Evolutionary conservation across 2,329 filamentous ascomycete species (phyloP), one percentile per base, ranked within the genome.

Genomic region (Claviceps sp.): DNA sequence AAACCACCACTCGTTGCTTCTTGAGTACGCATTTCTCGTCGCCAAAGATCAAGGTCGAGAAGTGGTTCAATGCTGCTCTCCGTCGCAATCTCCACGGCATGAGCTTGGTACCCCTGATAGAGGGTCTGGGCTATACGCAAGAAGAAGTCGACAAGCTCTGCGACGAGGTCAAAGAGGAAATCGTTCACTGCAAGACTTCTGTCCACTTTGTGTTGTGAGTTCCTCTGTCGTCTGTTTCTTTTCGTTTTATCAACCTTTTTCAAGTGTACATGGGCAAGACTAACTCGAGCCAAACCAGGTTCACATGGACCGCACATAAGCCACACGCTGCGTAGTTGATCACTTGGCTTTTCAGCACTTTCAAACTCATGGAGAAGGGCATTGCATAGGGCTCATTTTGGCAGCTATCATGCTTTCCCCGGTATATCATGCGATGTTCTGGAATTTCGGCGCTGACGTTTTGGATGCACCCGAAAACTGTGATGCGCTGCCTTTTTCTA

Each of bases 61-160:
- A 82, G 53, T 95, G 87, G 86, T 95, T 94, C 68, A 89, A 91
- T 61, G 71, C 91, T 23, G 83, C 82, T 40, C 73, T 95, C 58
- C 82, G 77, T 11, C 80, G 86, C 61, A 85, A 85, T 26, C 68
- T 94, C 48, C 79, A 88, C 59, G 81, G 83, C 13, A 72, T 94
- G 60, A 84, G 83, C 57, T 66, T 93, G 60, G 85, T 77, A 38
- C 85, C 89, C 7, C 76, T 96, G 62, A 83, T 79, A 45, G 77
- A 68, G 50, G 60, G 63, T 39, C 52, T 65, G 17, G 57, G 82
- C 53, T 63, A 64, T 60, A 60, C 53, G 3, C 72, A 82, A 43
- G 78, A 79, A 50, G 72, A 86, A 54, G 82, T 94, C 46, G 70
- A 74, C 52, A 72, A 74, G 16, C 71, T 94, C 38, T 72, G 82